Evolutionary conservation across 2,329 filamentous ascomycete species (phyloP).

Genomic region (Ophiostoma sp.): DNA sequence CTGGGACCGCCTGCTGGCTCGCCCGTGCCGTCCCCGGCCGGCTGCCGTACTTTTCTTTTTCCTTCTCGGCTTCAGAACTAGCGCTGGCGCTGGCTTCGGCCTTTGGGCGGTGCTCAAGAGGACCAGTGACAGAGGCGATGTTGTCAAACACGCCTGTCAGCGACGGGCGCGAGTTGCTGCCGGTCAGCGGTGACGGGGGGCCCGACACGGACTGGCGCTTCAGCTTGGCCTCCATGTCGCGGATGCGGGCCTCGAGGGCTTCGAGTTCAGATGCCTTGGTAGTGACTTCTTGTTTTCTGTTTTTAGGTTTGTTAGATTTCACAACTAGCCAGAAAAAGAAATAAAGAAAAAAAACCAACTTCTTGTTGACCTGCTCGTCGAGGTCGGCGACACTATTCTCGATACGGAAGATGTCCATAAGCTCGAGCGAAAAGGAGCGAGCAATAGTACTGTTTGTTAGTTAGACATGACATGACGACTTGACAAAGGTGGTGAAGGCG

Average conservation of each 20-base stretch:
- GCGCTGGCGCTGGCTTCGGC: constrained; percentile 17
- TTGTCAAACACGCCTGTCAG: constrained; percentile 32
- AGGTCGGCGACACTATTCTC: constrained; percentile 71
- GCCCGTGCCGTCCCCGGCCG: constrained; percentile 51
- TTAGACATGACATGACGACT: too few species aligned
- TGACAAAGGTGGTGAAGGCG: too few species aligned
- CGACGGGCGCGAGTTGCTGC: constrained; percentile 30
- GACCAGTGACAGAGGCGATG: constrained; percentile 28
- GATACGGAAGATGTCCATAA: constrained; percentile 86
- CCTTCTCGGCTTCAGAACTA: constrained; percentile 26
- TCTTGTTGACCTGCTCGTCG: constrained; percentile 69
- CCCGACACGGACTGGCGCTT: constrained; percentile 33
- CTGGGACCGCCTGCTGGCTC: constrained; percentile 48
- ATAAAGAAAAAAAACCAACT: constrained; percentile 51
- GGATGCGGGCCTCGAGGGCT: constrained; percentile 75
- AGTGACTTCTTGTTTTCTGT: constrained; percentile 72
- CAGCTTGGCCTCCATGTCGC: constrained; percentile 77
- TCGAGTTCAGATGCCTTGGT: constrained; percentile 75
- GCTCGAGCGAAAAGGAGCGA: constrained; percentile 75
- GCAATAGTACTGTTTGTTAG: constrained; percentile 66
- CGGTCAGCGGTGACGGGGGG: constrained; percentile 13
- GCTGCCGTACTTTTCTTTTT: constrained; percentile 40
- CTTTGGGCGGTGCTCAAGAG: constrained; percentile 24
- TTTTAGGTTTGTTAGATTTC: background rate
- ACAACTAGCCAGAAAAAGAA: too few species aligned